Conservation (phyloP, 805 yeast genomes). For the Pichia rugopelliculosa region DNA sequence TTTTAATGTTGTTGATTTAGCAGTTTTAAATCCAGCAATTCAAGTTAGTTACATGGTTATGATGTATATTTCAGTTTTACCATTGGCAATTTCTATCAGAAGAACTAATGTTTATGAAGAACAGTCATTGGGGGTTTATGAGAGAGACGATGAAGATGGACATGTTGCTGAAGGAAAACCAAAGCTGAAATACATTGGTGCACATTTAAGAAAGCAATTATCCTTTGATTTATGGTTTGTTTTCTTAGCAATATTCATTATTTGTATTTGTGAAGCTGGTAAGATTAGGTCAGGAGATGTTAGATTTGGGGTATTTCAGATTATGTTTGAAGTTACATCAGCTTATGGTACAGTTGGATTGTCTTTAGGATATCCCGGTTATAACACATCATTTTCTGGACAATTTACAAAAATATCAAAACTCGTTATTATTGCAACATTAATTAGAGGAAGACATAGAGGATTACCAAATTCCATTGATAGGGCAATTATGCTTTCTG, state of each 20-base stretch:
- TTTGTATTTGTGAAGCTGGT: conserved; percentile 78
- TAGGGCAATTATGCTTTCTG: conserved; percentile 85
- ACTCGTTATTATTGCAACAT: conserved; percentile 76
- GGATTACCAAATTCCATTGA: conserved; percentile 91
- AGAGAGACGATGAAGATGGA: conserved; percentile 26
- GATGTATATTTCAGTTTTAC: conserved; percentile 98
- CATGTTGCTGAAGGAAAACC: conserved; percentile 21
- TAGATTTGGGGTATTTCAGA: conserved; percentile 58
- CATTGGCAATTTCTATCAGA: conserved; percentile 92
- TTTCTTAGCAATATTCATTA: conserved; percentile 74
- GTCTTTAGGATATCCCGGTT: conserved; percentile 72
- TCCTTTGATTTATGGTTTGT: conserved; percentile 95
- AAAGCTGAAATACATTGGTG: conserved; percentile 63
- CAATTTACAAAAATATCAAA: conserved; percentile 70
- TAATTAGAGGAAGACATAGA: conserved; percentile 94
- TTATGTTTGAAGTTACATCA: conserved; percentile 82
- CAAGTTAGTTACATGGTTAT: conserved; percentile 90
- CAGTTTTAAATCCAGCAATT: conserved; percentile 76
- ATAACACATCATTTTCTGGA: conserved; percentile 62
- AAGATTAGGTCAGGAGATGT: conserved; percentile 39
- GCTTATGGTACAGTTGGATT: conserved; percentile 97
- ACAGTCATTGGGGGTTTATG: conserved; percentile 88
- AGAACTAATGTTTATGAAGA: conserved; percentile 98
- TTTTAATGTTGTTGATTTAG: conserved; percentile 61
- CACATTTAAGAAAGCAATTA: conserved; percentile 85